phyloP scores from a whole-genome alignment of 2,329 filamentous ascomycete species.

The Didymella lethalis region DNA sequence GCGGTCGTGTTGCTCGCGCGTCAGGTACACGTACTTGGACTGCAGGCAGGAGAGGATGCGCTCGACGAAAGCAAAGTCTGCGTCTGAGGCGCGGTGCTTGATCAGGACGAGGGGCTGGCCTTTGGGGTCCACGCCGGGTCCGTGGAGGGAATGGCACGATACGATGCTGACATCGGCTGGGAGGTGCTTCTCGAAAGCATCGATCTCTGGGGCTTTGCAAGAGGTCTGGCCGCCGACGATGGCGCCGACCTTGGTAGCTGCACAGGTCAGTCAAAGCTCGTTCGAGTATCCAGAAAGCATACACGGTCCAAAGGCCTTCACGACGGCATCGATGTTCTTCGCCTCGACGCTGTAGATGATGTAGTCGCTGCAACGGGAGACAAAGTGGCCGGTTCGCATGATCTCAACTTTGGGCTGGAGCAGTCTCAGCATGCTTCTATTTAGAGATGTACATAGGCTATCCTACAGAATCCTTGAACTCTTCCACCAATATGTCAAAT shows the following conservation, averaged over 20 bases:
- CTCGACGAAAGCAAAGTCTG: conserved; percentile 80
- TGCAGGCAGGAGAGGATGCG: conserved; percentile 80
- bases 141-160: conserved; percentile 95
- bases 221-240: conserved; percentile 98
- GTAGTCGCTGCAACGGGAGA: conserved; percentile 95
- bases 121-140: conserved; percentile 84
- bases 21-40: conserved; percentile 87
- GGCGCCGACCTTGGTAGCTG: conserved; percentile 92
- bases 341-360: conserved; percentile 99
- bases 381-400: conserved; percentile 90
- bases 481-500: conserved; percentile 78
- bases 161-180: conserved; percentile 90
- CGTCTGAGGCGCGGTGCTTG: conserved; percentile 84
- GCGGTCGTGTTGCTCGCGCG: conserved; percentile 87
- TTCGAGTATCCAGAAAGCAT: conserved; percentile 54
- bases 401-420: conserved; percentile 81
- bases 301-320: conserved; percentile 91
- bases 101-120: conserved; percentile 94
- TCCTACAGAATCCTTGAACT: conserved; percentile 88
- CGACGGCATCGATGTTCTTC: conserved; percentile 85
- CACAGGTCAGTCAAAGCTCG: conserved; percentile 23
- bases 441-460: conserved; percentile 53
- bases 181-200: conserved; percentile 88
- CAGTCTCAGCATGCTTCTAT: conserved; percentile 55
- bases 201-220: conserved; percentile 96